phyloP scores from a whole-genome alignment of 2,329 filamentous ascomycete species.

The Venturia aucupariae region DNA sequence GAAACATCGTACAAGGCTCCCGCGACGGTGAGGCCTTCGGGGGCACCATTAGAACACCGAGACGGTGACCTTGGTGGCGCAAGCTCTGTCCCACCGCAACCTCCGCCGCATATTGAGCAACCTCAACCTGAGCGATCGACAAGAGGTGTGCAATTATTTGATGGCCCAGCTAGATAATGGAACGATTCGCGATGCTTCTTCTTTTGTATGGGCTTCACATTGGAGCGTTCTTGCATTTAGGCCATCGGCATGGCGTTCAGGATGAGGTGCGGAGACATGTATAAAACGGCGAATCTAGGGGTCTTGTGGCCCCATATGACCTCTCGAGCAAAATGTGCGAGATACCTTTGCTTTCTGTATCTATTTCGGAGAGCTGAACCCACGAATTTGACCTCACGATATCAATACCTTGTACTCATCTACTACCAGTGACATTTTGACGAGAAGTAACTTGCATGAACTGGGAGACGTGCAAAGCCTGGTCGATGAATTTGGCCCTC shows the following conservation, averaged over 20 bases:
- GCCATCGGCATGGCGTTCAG: neutral
- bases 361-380: neutral
- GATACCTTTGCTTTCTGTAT: neutral
- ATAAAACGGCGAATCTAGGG: neutral
- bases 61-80: neutral
- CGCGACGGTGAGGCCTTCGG: neutral
- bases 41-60: neutral
- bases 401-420: neutral
- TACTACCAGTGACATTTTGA: no score
- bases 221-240: neutral
- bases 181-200: neutral
- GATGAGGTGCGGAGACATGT: neutral
- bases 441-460: no score
- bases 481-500: no score
- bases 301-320: neutral
- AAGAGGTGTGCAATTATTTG: conserved; percentile 8
- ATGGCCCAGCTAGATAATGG: neutral
- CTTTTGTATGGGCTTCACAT: neutral
- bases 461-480: no score
- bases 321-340: neutral
- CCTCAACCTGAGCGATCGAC: neutral
- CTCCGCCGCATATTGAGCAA: conserved; percentile 2
- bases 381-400: neutral
- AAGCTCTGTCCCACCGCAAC: conserved; percentile 1
- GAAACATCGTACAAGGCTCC: conserved; percentile 1